Percentiles rank a stretch among this genome's conserved stretches.
These are phyloP conservation scores for Acrocalymma vagum DNA, from an alignment of 2,329 filamentous ascomycete species.

Conservation along the genomic window DNA sequence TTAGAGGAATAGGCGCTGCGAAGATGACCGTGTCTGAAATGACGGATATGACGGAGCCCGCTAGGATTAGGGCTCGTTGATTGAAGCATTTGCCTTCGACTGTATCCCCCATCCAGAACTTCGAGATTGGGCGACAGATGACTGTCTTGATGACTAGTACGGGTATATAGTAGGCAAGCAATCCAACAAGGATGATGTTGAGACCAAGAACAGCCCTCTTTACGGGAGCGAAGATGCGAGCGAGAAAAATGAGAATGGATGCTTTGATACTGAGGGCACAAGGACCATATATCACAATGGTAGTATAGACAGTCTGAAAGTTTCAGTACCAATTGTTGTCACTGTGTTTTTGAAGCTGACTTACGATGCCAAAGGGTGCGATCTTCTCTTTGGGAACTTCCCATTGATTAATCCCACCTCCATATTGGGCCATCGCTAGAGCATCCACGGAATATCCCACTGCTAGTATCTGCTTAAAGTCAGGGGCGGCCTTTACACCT, in stretches of 20 bases:
- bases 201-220: conserved; percentile 43
- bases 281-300: conserved; percentile 51
- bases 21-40: conserved; percentile 49
- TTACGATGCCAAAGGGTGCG: conserved; percentile 36
- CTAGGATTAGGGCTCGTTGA: conserved; percentile 46
- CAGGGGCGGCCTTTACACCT: conserved; percentile 1
- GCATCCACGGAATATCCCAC: conserved; percentile 42
- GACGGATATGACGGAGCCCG: conserved; percentile 50
- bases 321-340: neutral
- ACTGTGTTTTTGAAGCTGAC: conserved; percentile 1
- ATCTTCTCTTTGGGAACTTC: conserved; percentile 29
- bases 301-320: conserved; percentile 43
- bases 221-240: conserved; percentile 49
- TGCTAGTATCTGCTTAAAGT: conserved; percentile 23
- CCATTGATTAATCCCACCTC: conserved; percentile 44
- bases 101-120: conserved; percentile 45
- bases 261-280: conserved; percentile 50
- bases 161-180: conserved; percentile 46
- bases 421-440: conserved; percentile 39
- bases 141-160: conserved; percentile 48
- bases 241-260: conserved; percentile 48
- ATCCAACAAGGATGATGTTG: conserved; percentile 43
- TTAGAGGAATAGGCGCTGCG: conserved; percentile 46
- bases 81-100: conserved; percentile 42
- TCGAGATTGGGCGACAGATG: conserved; percentile 47